Conservation (phyloP, 345 rosid species). For the Atalantia buxifolia region DNA sequence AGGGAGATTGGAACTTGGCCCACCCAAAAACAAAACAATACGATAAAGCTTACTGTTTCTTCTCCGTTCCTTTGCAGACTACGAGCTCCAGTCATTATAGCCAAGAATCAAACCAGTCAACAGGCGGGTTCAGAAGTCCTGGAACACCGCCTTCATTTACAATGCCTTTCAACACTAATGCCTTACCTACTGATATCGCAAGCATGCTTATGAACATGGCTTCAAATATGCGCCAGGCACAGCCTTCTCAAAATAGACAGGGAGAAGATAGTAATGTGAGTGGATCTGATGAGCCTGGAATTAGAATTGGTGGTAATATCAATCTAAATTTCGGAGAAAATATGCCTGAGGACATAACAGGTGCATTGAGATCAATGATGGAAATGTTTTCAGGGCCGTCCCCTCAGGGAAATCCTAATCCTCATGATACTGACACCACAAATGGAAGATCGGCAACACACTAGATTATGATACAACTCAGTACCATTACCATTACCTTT, state of each 20-base stretch:
- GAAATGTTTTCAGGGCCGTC: constrained; percentile 63
- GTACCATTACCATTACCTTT: neutral
- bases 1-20: neutral
- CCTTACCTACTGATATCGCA: constrained; percentile 28
- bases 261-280: constrained; percentile 23
- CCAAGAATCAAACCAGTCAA: constrained; percentile 31
- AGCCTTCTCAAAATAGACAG: constrained; percentile 28
- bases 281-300: constrained; percentile 34
- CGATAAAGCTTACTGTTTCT: neutral
- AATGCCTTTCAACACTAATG: constrained; percentile 30
- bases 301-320: constrained; percentile 40
- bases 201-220: constrained; percentile 42
- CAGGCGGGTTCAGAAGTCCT: constrained; percentile 25
- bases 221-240: constrained; percentile 28
- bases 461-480: neutral
- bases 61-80: constrained; percentile 17
- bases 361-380: constrained; percentile 68
- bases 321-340: constrained; percentile 38
- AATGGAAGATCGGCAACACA: constrained; percentile 39
- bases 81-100: constrained; percentile 23
- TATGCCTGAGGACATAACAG: constrained; percentile 50
- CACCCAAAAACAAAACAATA: neutral
- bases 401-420: constrained; percentile 27
- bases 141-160: constrained; percentile 26
- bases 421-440: constrained; percentile 30